Conservation (phyloP, 805 yeast genomes). For the Pichia cephalocereana region DNA sequence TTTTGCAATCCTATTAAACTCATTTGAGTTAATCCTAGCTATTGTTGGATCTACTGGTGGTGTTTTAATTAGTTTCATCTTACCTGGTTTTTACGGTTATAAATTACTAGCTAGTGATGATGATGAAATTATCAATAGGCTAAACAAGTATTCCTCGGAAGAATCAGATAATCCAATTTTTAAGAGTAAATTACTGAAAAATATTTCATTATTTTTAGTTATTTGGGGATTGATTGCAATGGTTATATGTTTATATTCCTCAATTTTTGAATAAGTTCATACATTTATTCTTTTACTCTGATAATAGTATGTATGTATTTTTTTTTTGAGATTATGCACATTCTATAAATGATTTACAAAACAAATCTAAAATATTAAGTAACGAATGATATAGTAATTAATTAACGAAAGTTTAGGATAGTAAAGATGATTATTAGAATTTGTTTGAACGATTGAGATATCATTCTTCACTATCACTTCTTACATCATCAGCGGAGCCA, state of each 20-base stretch:
- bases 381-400: too few relatives aligned
- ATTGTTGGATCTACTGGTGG: conserved; percentile 81
- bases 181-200: conserved; percentile 12
- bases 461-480: conserved; percentile 62
- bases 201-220: conserved; percentile 30
- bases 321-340: too few relatives aligned
- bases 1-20: conserved; percentile 48
- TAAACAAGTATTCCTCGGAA: conserved; percentile 15
- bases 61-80: conserved; percentile 65
- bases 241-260: conserved; percentile 44
- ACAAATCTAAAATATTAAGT: too few relatives aligned
- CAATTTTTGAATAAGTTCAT: conserved; percentile 28
- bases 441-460: background rate
- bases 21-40: conserved; percentile 61
- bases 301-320: too few relatives aligned
- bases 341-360: too few relatives aligned
- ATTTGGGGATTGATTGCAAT: conserved; percentile 48
- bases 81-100: conserved; percentile 73
- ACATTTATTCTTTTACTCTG: too few relatives aligned
- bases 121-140: conserved; percentile 6
- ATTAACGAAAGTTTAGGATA: too few relatives aligned
- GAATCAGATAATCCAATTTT: conserved; percentile 19
- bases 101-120: conserved; percentile 35
- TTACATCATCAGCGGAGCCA: conserved; percentile 71
- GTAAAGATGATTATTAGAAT: too few relatives aligned